phyloP scores from a whole-genome alignment of 371 early-diverging fungal species.

The Mortierella sp. region DNA sequence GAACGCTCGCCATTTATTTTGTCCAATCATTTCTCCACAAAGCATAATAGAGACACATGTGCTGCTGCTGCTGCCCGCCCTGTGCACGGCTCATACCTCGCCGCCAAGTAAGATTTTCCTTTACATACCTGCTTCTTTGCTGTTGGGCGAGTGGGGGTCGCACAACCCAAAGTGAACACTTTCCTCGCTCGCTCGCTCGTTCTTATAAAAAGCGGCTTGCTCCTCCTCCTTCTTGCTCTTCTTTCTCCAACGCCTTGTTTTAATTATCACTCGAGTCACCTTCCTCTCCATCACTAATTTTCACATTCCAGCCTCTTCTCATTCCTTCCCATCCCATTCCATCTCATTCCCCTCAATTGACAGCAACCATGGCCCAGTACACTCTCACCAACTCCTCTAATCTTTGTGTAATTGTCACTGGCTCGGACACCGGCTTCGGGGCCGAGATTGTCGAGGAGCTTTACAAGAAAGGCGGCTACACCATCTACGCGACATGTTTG shows the following conservation, averaged over 20 bases:
- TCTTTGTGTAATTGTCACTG: conserved; percentile 49
- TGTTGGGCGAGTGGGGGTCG: not conserved
- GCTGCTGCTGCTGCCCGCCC: not conserved
- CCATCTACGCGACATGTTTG: conserved; percentile 54
- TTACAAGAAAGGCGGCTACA: conserved; percentile 44
- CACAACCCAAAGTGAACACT: conserved; percentile 13
- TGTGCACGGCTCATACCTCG: conserved; percentile 13
- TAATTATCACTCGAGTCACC: not conserved
- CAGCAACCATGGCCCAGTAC: conserved; percentile 1
- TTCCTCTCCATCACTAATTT: not conserved
- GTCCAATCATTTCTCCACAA: conserved; percentile 5
- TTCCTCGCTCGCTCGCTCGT: no score
- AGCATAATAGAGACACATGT: not conserved
- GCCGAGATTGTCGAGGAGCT: conserved; percentile 46
- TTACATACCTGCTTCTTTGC: not conserved
- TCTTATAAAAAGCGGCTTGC: not conserved
- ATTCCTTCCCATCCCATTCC: not conserved
- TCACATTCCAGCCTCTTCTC: not conserved
- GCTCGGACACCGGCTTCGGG: conserved; percentile 55
- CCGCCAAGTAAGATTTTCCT: no score
- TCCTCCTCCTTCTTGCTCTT: not conserved
- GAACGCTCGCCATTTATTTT: not conserved
- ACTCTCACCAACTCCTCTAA: conserved; percentile 39
- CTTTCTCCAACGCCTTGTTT: not conserved
- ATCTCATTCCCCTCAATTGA: not conserved